Evolutionary conservation across 2,329 filamentous ascomycete genomes (phyloP), one percentile per base, ranked within the genome.

Genomic region (Lasiodiplodia sp.): DNA sequence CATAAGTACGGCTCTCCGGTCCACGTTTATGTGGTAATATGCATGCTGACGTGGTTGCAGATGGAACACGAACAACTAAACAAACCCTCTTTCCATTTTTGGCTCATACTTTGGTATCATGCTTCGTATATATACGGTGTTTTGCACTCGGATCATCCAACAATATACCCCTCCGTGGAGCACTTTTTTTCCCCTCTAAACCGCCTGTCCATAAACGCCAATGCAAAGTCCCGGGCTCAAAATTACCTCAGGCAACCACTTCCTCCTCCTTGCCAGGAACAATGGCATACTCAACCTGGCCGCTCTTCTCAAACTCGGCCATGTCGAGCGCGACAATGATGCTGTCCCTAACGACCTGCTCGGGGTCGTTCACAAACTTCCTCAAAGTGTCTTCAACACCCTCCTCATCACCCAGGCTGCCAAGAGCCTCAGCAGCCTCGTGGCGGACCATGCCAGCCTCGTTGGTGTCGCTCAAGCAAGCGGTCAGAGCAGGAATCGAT

Each of bases 401-500:
- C 58, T 94, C 91, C 80, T 97, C 94, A 25, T 97, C 93, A 28
- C 96, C 96, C 38, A 99, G 86, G 76, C 94, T 97, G 31, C 96
- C 96, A 31, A 99, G 88, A 28, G 96, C 96, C 83, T 99, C 96
- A 1, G 96, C 96, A 60, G 96, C 96, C 82, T 99, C 96, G 77
- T 99, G 96, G 68, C 96, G 90, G 68, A 99, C 96, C 96, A 99
- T 99, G 76, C 94, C 94, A 28, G 89, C 91, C 83, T 99, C 96
- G 67, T 92, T 85, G 60, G 87, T 83, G 79, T 99, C 87, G 75
- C 91, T 91, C 69, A 99, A 85, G 1, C 92, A 90, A 64, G 88
- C 88, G 18, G 91, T 91, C 69, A 99, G 87, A 69, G 93, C 93
- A 4, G 96, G 94, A 73, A 99, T 97, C 1, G 94, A 97, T n/a